phyloP scores from a whole-genome alignment of 2,329 filamentous ascomycete species.

The Fusarium concolor region DNA sequence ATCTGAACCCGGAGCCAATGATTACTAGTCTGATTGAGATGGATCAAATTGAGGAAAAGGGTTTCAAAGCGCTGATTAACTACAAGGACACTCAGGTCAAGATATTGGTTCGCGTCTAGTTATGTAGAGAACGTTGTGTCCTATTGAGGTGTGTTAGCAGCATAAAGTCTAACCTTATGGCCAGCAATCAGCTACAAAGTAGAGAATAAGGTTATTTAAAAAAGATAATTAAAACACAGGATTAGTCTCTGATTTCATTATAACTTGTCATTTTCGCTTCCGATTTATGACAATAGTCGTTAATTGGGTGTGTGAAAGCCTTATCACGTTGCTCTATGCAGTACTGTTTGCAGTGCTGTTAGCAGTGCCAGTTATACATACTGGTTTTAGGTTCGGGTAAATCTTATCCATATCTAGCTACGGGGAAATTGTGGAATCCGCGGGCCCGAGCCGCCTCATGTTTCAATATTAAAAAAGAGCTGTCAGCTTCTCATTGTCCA shows the following conservation, averaged over 20 bases:
- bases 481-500: background rate
- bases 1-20: background rate
- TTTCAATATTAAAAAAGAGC: background rate
- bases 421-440: background rate
- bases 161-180: too few species aligned
- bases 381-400: background rate
- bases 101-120: background rate
- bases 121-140: too few species aligned
- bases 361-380: background rate
- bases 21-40: background rate
- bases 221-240: fast-evolving
- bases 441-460: background rate
- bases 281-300: fast-evolving
- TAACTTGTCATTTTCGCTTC: fast-evolving
- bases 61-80: background rate
- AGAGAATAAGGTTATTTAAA: background rate
- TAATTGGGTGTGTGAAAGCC: background rate
- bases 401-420: background rate
- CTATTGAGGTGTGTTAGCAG: too few species aligned
- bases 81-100: background rate
- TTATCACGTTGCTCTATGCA: background rate
- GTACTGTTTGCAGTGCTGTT: too few species aligned
- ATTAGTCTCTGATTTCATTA: fast-evolving
- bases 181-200: too few species aligned
- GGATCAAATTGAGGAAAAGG: background rate